Base-by-base conservation (phyloP, 2,329 filamentous ascomycete species). In the Monilinia vaccinii-corymbosi region DNA sequence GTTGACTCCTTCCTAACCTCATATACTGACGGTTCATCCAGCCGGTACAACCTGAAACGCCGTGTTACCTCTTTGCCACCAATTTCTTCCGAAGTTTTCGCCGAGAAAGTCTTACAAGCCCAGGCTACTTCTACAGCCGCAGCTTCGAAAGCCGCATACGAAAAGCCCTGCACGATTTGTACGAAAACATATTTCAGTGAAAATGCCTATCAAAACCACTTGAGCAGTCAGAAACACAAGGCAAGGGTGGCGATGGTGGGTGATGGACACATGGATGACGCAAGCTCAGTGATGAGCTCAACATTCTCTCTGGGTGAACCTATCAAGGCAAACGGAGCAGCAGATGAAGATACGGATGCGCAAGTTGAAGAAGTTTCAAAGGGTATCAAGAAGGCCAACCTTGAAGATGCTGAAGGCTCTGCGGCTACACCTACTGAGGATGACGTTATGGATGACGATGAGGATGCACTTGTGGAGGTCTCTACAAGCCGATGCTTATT, bases 101-200 rank as follows among this genome's bases (percentile, higher is more conserved):
- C 91, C 69, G 94, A 97, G 69, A 97, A 97, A 74, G 93, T 99
- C 44, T 79, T 97, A 18, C 90, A 91, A 68, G 93, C 92, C 65
- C 91, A 95, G 71, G 92, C 92, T 32, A 85, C 83, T 9, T 88
- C 91, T 18, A 89, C 82, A 46, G 91, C 91, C 38, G 90, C 93
- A 64, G 91, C 91, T 60, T 89, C 91, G 64, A 91, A 90, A 75
- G 93, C 92, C 5, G 85, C 89, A 16, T 97, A 92, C 71, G 91
- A 97, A 73, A 91, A 88, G 71, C 77, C 79, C 34, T 99, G 94
- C 74, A 79, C 84, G 3, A 81, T 86, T 23, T 99, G 94, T 77
- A 83, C 88, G 70, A 96, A 96, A 78, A 91, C 88, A 16, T 99
- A 96, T 75, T 97, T 87, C 78, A 97, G 92, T 75, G 90, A 97